phyloP scores from a whole-genome alignment of 1,139 yeast species.

The Taiozyma onychis region DNA sequence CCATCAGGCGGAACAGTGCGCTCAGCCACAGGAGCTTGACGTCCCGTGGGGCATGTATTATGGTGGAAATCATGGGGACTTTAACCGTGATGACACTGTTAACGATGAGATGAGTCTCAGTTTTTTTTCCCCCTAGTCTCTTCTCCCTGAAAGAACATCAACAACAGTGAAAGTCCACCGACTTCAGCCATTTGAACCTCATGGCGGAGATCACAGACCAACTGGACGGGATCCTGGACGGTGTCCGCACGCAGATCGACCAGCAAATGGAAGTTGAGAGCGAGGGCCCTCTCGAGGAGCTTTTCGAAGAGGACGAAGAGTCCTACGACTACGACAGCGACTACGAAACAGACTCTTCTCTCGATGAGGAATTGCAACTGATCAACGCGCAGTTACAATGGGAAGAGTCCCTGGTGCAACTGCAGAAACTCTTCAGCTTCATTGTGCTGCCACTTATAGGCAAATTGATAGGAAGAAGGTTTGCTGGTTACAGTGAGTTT shows the following conservation, averaged over 20 bases:
- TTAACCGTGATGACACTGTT: neutral
- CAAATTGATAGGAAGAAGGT: conserved; percentile 61
- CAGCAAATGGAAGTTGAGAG: neutral
- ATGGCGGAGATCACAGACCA: neutral
- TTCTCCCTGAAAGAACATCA: neutral
- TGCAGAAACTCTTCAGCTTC: conserved; percentile 49
- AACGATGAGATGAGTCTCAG: neutral
- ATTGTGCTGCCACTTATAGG: conserved; percentile 68
- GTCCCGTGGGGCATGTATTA: conserved; percentile 34
- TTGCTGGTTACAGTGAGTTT: conserved; percentile 34
- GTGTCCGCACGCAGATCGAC: neutral
- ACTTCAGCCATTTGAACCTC: too few relatives aligned
- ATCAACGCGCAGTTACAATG: conserved; percentile 65
- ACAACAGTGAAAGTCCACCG: too few relatives aligned
- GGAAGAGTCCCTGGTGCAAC: conserved; percentile 69
- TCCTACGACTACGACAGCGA: conserved; percentile 15
- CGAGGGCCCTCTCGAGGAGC: neutral
- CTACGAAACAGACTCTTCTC: conserved; percentile 7
- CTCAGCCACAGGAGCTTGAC: conserved; percentile 64
- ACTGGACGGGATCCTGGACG: neutral
- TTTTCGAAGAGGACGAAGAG: conserved; percentile 1
- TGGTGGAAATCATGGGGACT: neutral
- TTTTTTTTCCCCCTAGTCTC: neutral
- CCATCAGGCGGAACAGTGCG: conserved; percentile 65
- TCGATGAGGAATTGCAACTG: conserved; percentile 18